These are phyloP conservation scores for Coffea eugenioides DNA, from an alignment of 257 asterid species.

Conservation along the genomic window DNA sequence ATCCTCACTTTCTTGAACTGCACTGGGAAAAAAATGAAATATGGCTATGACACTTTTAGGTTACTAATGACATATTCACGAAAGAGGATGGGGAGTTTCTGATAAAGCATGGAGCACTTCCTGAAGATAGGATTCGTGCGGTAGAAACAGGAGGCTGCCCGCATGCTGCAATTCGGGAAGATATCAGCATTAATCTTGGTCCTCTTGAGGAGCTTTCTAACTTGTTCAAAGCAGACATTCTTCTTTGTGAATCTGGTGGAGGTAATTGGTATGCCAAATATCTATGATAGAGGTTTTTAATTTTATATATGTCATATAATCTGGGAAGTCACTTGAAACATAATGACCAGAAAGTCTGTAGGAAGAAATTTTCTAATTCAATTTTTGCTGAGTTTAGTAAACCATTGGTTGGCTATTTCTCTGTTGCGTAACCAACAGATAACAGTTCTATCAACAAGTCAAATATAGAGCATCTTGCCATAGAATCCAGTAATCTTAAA, in stretches of 20 bases:
- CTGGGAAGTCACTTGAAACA: not conserved
- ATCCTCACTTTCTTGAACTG: not conserved
- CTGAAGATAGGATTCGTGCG: conserved; percentile 93
- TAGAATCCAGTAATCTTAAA: not conserved
- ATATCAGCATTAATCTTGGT: conserved; percentile 89
- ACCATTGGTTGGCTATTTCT: not conserved
- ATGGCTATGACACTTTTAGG: conserved; percentile 39
- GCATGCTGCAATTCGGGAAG: conserved; percentile 95
- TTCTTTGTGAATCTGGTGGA: conserved; percentile 97
- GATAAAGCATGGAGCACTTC: conserved; percentile 91
- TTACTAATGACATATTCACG: conserved; percentile 93
- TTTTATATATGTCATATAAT: not conserved
- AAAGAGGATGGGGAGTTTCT: conserved; percentile 97
- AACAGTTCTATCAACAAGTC: not conserved
- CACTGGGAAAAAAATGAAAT: not conserved
- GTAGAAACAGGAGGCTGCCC: conserved; percentile 99
- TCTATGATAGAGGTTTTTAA: not conserved
- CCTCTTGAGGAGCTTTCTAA: conserved; percentile 96
- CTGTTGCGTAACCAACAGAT: not conserved
- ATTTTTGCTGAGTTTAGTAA: not conserved
- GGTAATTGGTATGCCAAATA: conserved; percentile 38
- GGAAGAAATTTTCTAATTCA: not conserved
- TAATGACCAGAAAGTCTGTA: not conserved
- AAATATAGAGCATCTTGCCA: not conserved
- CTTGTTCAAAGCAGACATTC: conserved; percentile 79